Evolutionary conservation across 208 protist species (phyloP).

Genomic region (Leishmania aethiopica): DNA sequence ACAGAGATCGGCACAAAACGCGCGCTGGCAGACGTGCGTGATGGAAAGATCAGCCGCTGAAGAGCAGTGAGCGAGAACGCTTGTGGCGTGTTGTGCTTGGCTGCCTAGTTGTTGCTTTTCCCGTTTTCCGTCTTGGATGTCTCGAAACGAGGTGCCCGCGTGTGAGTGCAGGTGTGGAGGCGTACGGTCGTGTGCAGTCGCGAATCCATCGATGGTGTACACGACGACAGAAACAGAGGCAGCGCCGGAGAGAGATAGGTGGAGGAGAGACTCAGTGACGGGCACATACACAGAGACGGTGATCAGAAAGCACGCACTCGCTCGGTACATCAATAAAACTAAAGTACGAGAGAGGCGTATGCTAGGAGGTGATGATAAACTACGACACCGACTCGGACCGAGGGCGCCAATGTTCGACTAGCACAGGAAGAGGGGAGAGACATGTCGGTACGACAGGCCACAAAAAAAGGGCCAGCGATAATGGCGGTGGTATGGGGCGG

Average conservation of each 20-base stretch:
- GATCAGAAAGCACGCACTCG: neutral
- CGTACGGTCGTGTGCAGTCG: neutral
- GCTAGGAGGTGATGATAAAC: neutral
- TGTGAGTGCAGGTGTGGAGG: neutral
- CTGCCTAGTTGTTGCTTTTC: neutral
- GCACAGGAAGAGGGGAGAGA: neutral
- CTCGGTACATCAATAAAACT: neutral
- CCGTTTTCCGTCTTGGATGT: neutral
- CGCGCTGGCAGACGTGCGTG: neutral
- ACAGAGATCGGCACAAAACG: neutral
- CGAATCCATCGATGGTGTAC: neutral
- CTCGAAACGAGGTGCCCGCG: neutral
- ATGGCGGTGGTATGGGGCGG: neutral
- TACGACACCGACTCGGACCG: neutral
- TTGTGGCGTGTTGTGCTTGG: neutral
- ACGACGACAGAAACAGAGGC: neutral
- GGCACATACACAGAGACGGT: neutral
- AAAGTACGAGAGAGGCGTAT: neutral
- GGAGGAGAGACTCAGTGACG: neutral
- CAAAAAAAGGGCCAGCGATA: neutral
- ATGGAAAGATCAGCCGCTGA: neutral
- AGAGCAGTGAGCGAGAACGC: neutral
- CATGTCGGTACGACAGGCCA: neutral
- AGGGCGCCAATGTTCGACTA: neutral
- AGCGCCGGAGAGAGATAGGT: neutral